Evolutionary conservation across 164 flowering plant genomes (phyloP), one percentile per base, ranked within the genome.

Genomic region (Stephania japonica): DNA sequence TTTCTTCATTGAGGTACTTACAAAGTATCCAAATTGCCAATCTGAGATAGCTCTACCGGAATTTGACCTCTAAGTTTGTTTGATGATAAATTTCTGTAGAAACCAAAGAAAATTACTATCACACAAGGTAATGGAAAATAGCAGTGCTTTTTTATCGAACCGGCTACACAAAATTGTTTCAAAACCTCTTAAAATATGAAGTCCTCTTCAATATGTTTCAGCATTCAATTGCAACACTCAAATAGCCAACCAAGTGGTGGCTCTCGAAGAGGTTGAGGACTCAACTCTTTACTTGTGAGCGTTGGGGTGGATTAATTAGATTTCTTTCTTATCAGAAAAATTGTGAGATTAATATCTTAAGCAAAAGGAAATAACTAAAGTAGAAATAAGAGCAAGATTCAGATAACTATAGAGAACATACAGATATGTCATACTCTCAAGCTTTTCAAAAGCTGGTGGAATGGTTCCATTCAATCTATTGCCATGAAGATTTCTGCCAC

Each of bases 21-120:
- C 99, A 95, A 61, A 0, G 94, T 93, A 73, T 93, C 98, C 79
- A 95, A 83, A 78, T 95, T 95, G 23, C 92, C 94, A 70, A 95
- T 91, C 19, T 89, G 85, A 41, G 97, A 88, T 18, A 95, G 81
- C 83, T 92, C 98, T 65, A 95, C 76, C 25, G 99, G 99, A 67
- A 95, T 91, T 26, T 84, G 79, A 26, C 98, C 99, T 62, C 63
- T 76, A 13, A 95, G 81, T 71, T 80, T 75, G 73, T 85, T 80
- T 61, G 91, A 86, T 6, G 99, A 95, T 11, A 95, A 87, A 72
- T 95, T 95, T 82, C 99, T 95, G 82, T 5, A 42, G 8, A 77
- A 44, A 4, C 18, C 19, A 53, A 18, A 13, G 18, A 53, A 19
- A 53, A 53, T 16, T 4, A 53, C 18, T 4, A 53, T 53, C 61